These are phyloP conservation scores for Rhynchosporium secalis DNA, from an alignment of 2,329 filamentous ascomycete species.

Conservation along the genomic window DNA sequence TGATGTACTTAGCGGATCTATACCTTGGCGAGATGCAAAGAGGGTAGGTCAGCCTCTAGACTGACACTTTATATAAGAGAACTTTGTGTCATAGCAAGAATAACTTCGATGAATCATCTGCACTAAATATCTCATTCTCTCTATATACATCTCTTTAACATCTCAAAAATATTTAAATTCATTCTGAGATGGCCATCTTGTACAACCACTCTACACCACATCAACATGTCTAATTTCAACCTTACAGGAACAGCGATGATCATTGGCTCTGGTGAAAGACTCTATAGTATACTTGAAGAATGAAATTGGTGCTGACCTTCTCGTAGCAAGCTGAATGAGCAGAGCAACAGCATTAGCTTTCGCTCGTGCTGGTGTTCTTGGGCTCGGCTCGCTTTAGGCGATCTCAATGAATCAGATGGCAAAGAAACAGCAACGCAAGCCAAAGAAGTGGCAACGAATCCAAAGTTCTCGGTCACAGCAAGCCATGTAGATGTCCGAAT, in stretches of 20 bases:
- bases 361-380: slow-evolving; percentile 20
- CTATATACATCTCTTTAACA: no score
- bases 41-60: not conserved
- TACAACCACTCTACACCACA: no score
- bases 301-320: not conserved
- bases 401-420: slow-evolving; percentile 30
- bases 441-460: slow-evolving; percentile 33
- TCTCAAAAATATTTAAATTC: no score
- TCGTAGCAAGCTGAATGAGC: slow-evolving; percentile 9
- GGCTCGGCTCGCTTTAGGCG: slow-evolving; percentile 14
- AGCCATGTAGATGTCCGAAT: slow-evolving; percentile 36
- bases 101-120: not conserved
- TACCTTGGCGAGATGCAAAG: not conserved
- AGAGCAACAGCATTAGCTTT: slow-evolving; percentile 29
- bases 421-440: slow-evolving; percentile 32
- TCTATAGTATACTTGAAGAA: not conserved
- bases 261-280: slow-evolving; percentile 5
- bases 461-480: slow-evolving; percentile 30
- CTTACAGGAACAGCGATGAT: slow-evolving; percentile 9
- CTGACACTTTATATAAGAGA: not conserved
- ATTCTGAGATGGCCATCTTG: no score
- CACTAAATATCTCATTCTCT: not conserved
- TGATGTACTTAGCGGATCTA: not conserved
- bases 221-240: slow-evolving; percentile 5
- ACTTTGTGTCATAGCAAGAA: not conserved